Base-by-base conservation (phyloP, 1,284 basidiomycete genomes). In the Porodaedalea pini region DNA sequence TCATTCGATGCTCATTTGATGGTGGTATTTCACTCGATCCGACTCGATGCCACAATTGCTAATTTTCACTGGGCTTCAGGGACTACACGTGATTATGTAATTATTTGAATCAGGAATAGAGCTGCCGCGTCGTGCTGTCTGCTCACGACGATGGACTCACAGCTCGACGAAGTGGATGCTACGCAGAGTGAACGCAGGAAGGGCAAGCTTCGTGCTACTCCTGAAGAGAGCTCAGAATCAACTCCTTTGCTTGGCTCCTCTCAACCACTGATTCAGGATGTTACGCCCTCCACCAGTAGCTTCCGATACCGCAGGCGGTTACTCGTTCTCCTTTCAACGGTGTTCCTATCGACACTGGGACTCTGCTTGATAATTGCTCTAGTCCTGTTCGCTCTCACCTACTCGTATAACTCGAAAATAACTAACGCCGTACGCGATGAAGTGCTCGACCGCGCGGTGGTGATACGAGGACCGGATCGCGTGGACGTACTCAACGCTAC, bases 401-500 rank as follows among this genome's bases (percentile, higher is more conserved):
- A 80, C 71, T 81, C 83, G 1, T 89, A 87, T 64, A 79, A 81
- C 29, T 74, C 84, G 15, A 76, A 75, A 40, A 78, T 80, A 0
- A 75, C 80, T 8, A 68, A 70, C 56, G 64, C 82, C n/a, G 78
- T 81, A 2, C 75, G 81, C 7, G 78, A 87, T 59, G 79, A 82
- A 59, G 69, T 88, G 54, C 66, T 88, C 40, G 70, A 80, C 36
- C 71, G 75, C 19, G 78, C 79, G n/a, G 66, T 90, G 7, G 74
- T 80, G 7, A 69, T 86, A 41, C 68, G 73, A 48, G 85, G 85
- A 0, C 87, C 88, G 1, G 78, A 83, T 62, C 70, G 73, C 19
- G 69, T 89, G 44, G 75, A 83, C 59, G 76, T 90, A 1, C 69
- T 86, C 49, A 85, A 84, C 59, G 73, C 81, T 41, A 85, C 85